These are phyloP conservation scores for Pyrenopolyporus hunteri DNA, from an alignment of 495 filamentous ascomycete genomes.

Conservation along the genomic window DNA sequence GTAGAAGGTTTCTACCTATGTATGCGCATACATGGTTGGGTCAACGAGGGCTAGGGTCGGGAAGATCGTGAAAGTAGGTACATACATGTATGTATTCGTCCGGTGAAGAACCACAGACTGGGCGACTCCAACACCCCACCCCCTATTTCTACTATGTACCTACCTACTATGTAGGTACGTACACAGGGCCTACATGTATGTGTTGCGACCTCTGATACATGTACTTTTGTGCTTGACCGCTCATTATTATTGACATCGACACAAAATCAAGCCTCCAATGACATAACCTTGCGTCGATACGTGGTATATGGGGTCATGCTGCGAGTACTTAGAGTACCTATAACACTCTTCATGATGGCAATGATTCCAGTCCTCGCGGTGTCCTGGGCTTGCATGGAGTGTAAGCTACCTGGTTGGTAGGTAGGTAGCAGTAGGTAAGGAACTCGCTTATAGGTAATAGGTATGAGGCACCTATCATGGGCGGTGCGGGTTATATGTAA, in stretches of 20 bases:
- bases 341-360: no score
- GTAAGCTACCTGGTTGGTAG: no score
- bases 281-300: constrained; percentile 33
- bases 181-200: no score
- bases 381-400: no score
- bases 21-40: constrained; percentile 7
- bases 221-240: constrained; percentile 33
- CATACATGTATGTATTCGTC: no score
- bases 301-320: constrained; percentile 16
- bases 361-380: no score
- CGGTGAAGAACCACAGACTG: constrained; percentile 18
- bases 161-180: neutral
- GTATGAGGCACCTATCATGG: no score
- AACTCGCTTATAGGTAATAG: no score
- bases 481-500: no score
- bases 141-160: constrained; percentile 29
- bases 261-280: constrained; percentile 18
- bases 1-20: no score
- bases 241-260: constrained; percentile 28
- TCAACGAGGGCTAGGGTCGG: constrained; percentile 20
- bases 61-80: constrained; percentile 32
- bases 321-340: neutral
- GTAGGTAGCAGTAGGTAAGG: no score
- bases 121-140: constrained; percentile 25
- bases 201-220: no score